A percentile compares a stretch with the other conserved stretches of the same genome.
Evolutionary conservation across 306 rosid genomes (phyloP).

Genomic region (Potentilla sterilis): DNA sequence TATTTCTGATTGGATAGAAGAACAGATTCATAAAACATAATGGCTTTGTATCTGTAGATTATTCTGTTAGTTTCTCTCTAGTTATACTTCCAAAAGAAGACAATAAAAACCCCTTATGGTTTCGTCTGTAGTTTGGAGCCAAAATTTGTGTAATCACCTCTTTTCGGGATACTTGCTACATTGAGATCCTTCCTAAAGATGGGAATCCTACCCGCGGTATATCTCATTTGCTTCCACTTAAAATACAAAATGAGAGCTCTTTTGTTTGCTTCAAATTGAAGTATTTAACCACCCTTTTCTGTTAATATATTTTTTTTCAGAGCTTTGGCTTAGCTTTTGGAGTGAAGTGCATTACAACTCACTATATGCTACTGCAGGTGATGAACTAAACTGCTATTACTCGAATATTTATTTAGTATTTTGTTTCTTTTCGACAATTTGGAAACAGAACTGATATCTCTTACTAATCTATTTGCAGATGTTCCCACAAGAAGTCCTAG

Average conservation of each 20-base stretch:
- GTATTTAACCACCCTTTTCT: not conserved
- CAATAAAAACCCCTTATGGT: slow-evolving; percentile 14
- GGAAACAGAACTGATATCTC: slow-evolving; percentile 12
- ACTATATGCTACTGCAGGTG: slow-evolving; percentile 71
- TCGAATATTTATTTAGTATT: not conserved
- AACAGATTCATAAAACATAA: not conserved
- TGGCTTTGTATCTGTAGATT: not conserved
- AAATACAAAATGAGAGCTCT: not conserved
- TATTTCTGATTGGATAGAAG: not conserved
- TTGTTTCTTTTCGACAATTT: slow-evolving; percentile 9
- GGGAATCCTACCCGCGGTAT: slow-evolving; percentile 60
- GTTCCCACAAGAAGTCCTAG: slow-evolving; percentile 68
- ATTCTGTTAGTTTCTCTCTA: slow-evolving; percentile 4
- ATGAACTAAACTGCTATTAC: slow-evolving; percentile 17
- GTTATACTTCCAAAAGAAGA: not conserved
- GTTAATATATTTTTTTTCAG: slow-evolving; percentile 27
- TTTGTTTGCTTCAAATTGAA: not conserved
- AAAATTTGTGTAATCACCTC: slow-evolving; percentile 90
- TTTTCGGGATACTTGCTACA: slow-evolving; percentile 80
- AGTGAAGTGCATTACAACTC: slow-evolving; percentile 99
- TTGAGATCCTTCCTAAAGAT: slow-evolving; percentile 92
- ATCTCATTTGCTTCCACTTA: slow-evolving; percentile 19
- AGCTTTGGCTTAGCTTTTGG: slow-evolving; percentile 99
- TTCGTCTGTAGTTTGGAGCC: slow-evolving; percentile 68
- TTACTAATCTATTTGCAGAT: slow-evolving; percentile 47